Base-by-base conservation (phyloP, 768 basidiomycete species). In the Podaxis sp. region DNA sequence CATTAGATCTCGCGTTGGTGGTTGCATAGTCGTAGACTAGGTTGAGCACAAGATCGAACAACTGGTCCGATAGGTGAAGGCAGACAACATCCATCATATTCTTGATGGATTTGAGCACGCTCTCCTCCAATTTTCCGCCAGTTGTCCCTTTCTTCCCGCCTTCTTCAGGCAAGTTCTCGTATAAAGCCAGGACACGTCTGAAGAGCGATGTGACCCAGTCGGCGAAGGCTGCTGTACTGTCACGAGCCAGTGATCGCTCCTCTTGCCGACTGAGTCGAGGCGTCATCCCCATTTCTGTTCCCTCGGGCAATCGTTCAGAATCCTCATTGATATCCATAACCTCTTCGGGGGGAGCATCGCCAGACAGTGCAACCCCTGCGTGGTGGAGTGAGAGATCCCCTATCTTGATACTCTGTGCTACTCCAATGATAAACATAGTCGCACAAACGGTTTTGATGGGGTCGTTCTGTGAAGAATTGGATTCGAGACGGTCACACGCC, bases 81-180 rank as follows among this genome's bases (percentile, higher is more conserved):
- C 90, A 93, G 67, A 95, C 82, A 59, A 90, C 83, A 69, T 95
- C 93, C 67, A 90, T 76, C 78, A 91, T 90, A 70, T 85, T 82
- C 76, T 91, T 91, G 73, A 93, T 83, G 19, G 90, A 84, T 70
- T 88, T 92, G 59, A 93, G 80, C 26, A 92, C 87, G 42, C 74
- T 80, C 67, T 94, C 89, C 78, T 89, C 92, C 75, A 81, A 84
- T 72, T 91, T 92, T n/a, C 92, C 92, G 24, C 92, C 92, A 1
- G 93, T 93, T 39, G 83, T 89, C 65, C 92, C 92, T 75, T 83
- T 86, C 76, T 86, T 87, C 4, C 96, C 96, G 11, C 93, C 95
- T 75, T 96, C 96, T 72, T 99, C 96, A 0, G 96, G 96, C 4
- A 99, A 78, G 71, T 96, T 96, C 76, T 95, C 93, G 70, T 90